These are phyloP conservation scores for Ensete glaucum DNA, from an alignment of 176 grass and related monocot genomes.

Conservation along the genomic window DNA sequence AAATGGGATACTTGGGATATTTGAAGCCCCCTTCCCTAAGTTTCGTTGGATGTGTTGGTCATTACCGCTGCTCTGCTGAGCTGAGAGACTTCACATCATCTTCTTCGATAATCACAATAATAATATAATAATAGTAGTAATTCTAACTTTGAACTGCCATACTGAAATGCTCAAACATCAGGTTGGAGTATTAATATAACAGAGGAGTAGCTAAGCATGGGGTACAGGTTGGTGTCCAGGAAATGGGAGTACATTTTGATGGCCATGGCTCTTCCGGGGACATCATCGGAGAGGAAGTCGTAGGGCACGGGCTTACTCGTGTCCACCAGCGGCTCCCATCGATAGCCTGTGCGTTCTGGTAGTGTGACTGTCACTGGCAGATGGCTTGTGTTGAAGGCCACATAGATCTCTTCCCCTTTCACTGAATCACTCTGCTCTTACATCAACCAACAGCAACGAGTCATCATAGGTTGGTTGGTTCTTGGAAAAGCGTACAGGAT, in stretches of 20 bases:
- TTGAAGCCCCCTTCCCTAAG: too few relatives aligned
- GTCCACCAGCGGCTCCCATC: constrained; percentile 76
- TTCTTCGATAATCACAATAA: too few relatives aligned
- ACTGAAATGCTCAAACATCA: constrained; percentile 6
- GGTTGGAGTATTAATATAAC: constrained; percentile 46
- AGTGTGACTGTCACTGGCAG: constrained; percentile 37
- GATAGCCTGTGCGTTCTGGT: constrained; percentile 44
- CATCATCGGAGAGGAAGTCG: constrained; percentile 68
- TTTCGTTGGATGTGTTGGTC: too few relatives aligned
- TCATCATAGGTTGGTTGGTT: neutral
- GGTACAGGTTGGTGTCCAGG: constrained; percentile 67
- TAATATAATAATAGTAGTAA: too few relatives aligned
- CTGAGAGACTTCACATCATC: too few relatives aligned
- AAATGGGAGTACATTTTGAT: constrained; percentile 52
- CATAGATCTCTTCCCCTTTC: constrained; percentile 58
- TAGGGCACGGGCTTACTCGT: constrained; percentile 63
- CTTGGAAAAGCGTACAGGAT: neutral
- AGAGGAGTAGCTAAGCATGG: constrained; percentile 84
- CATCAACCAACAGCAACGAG: neutral
- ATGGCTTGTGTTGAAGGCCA: constrained; percentile 88
- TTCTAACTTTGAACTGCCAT: neutral
- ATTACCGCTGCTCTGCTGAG: too few relatives aligned
- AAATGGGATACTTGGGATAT: too few relatives aligned
- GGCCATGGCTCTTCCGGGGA: constrained; percentile 26
- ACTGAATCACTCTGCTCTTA: constrained; percentile 42